Conservation (phyloP, 495 filamentous ascomycete genomes). For the Trichoderma reesei region DNA sequence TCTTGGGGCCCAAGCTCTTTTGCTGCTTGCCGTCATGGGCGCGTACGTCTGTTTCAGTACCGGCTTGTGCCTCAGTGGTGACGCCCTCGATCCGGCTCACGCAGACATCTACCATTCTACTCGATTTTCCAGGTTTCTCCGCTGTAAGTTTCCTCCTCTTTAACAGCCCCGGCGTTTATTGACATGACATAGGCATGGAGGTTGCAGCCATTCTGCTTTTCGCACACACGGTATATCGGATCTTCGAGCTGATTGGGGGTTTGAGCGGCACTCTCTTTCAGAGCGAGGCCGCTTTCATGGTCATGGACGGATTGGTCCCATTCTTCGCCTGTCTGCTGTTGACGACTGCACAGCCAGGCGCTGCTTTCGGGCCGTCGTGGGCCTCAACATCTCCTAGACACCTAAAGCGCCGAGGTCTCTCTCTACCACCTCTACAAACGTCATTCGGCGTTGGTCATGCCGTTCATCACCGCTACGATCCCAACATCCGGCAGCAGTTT, state of each 20-base stretch:
- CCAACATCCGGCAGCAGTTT: slow-evolving; percentile 8
- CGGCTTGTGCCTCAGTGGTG: slow-evolving; percentile 21
- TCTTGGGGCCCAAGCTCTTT: background rate
- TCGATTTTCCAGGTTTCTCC: slow-evolving; percentile 26
- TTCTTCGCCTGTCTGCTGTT: slow-evolving; percentile 25
- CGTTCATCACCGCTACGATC: slow-evolving; percentile 8
- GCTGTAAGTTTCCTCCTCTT: slow-evolving; percentile 23
- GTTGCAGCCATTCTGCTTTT: slow-evolving; percentile 23
- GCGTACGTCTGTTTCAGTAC: slow-evolving; percentile 24
- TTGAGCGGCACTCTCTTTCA: slow-evolving; percentile 18
- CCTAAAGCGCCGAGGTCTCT: background rate
- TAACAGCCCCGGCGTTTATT: slow-evolving; percentile 8
- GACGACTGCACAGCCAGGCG: slow-evolving; percentile 16
- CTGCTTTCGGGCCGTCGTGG: slow-evolving; percentile 23
- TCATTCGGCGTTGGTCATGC: background rate
- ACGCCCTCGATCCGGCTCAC: slow-evolving; percentile 23
- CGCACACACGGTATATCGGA: slow-evolving; percentile 25
- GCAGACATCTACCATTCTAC: slow-evolving; percentile 24
- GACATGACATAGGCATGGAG: slow-evolving; percentile 19
- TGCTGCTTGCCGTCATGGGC: slow-evolving; percentile 19
- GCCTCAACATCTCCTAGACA: slow-evolving; percentile 19
- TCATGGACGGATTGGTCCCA: slow-evolving; percentile 31
- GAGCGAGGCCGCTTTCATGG: slow-evolving; percentile 20
- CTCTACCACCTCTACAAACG: background rate
- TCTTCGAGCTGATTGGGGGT: slow-evolving; percentile 23